phyloP scores from a whole-genome alignment of 192 early-diverging fungal genomes.

The Dimargaris xerosporica region DNA sequence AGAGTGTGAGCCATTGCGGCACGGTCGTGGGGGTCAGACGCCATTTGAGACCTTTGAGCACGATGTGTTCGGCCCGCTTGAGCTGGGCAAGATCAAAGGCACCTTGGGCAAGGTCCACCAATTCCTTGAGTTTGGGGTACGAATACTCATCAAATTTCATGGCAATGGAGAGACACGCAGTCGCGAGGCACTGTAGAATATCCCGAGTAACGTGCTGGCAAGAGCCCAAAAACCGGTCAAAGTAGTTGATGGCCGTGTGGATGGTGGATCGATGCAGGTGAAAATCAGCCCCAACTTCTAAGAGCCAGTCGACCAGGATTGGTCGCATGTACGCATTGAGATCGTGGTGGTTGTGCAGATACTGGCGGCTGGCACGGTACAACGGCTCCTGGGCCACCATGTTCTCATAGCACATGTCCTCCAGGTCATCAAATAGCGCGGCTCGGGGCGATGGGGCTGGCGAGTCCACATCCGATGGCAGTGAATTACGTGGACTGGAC shows the following conservation, averaged over 20 bases:
- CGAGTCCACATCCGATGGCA: not conserved
- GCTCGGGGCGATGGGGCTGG: not conserved
- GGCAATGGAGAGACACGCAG: conserved; percentile 30
- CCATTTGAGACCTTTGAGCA: conserved; percentile 25
- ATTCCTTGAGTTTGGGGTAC: conserved; percentile 24
- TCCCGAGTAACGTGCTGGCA: conserved; percentile 17
- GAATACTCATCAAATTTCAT: conserved; percentile 33
- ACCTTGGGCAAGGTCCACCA: conserved; percentile 27
- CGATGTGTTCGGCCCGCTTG: conserved; percentile 25
- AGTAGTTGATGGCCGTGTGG: conserved; percentile 26
- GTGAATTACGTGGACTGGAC: not conserved
- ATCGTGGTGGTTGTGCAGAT: conserved; percentile 19
- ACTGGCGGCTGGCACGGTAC: not conserved
- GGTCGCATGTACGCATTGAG: conserved; percentile 31
- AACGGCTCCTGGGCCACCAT: not conserved
- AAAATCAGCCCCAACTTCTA: conserved; percentile 32
- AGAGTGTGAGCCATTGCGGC: conserved; percentile 23
- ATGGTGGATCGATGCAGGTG: conserved; percentile 30
- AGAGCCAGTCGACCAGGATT: conserved; percentile 36
- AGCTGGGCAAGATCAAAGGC: conserved; percentile 28
- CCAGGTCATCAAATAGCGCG: conserved; percentile 1
- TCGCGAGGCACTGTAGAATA: conserved; percentile 32
- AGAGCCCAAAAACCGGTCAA: conserved; percentile 28
- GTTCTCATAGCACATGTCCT: not conserved
- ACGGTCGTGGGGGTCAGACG: conserved; percentile 27